Evolutionary conservation across 2,329 filamentous ascomycete genomes (phyloP).

Genomic region (Cladobotryum mycophilum): DNA sequence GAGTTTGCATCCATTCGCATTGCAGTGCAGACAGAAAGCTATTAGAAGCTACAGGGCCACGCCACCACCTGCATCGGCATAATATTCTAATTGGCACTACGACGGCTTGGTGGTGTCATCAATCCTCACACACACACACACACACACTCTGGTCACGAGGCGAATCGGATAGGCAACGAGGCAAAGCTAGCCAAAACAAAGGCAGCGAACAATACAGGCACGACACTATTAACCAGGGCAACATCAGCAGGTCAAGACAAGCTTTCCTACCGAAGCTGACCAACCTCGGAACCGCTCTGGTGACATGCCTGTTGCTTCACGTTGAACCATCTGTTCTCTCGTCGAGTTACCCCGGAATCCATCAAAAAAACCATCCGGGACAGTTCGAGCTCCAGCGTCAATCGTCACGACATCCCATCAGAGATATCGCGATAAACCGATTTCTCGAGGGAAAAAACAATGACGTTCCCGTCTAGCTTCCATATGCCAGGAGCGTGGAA

Average conservation of each 20-base stretch:
- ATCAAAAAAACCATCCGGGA: not conserved
- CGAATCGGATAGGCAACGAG: not conserved
- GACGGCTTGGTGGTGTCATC: too few species aligned
- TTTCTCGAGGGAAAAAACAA: constrained; percentile 2
- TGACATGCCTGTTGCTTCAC: not conserved
- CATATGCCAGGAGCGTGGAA: constrained; percentile 32
- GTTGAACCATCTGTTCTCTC: not conserved
- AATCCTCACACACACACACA: too few species aligned
- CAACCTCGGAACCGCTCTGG: not conserved
- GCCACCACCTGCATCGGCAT: too few species aligned
- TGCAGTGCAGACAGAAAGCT: too few species aligned
- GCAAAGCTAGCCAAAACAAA: not conserved
- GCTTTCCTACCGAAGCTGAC: not conserved
- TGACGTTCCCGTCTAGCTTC: constrained; percentile 27
- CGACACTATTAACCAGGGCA: too few species aligned
- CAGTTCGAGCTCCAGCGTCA: not conserved
- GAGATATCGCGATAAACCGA: not conserved
- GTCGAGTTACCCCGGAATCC: not conserved
- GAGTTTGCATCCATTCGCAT: too few species aligned
- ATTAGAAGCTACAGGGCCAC: too few species aligned
- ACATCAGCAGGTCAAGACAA: too few species aligned
- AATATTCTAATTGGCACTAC: too few species aligned
- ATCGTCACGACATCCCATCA: not conserved
- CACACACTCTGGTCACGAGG: too few species aligned
- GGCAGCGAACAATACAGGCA: too few species aligned